Percentiles rank a stretch among this genome's conserved stretches.
Conservation (phyloP, 805 yeast genomes). For the Kodamaea restingae region DNA sequence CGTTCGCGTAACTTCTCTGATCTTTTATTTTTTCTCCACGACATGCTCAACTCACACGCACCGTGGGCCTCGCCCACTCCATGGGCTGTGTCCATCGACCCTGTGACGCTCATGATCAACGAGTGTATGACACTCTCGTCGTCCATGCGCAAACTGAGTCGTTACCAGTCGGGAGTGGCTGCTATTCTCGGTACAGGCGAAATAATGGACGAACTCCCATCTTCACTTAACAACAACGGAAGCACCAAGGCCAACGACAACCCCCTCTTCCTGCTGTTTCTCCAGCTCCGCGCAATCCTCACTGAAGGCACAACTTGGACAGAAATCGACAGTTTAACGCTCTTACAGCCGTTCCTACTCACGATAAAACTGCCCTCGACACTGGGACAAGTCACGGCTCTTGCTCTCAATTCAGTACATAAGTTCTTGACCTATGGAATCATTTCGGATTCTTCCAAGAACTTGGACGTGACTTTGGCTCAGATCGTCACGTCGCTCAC, state of each 20-base stretch:
- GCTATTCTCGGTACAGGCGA: slow-evolving; percentile 71
- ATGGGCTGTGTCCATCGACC: slow-evolving; percentile 52
- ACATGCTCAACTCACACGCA: slow-evolving; percentile 3
- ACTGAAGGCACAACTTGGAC: slow-evolving; percentile 49
- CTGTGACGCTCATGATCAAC: slow-evolving; percentile 76
- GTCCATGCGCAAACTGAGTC: slow-evolving; percentile 72
- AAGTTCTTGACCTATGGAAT: slow-evolving; percentile 71
- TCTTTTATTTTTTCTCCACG: neutral
- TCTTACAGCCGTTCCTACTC: slow-evolving; percentile 82
- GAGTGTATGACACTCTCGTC: slow-evolving; percentile 85
- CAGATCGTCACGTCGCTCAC: slow-evolving; percentile 75
- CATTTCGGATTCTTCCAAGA: slow-evolving; percentile 51
- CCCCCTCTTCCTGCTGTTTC: slow-evolving; percentile 73
- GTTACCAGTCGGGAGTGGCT: slow-evolving; percentile 77
- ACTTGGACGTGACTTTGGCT: slow-evolving; percentile 53
- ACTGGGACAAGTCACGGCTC: slow-evolving; percentile 78
- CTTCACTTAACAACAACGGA: slow-evolving; percentile 20
- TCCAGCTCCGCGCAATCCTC: slow-evolving; percentile 71
- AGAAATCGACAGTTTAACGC: slow-evolving; percentile 63
- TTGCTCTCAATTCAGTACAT: slow-evolving; percentile 72
- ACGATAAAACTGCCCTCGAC: slow-evolving; percentile 81
- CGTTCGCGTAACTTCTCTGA: no score
- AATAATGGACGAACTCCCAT: slow-evolving; percentile 32
- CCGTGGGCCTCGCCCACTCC: slow-evolving; percentile 2
- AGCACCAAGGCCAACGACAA: slow-evolving; percentile 23